Percentiles rank a stretch among this genome's conserved stretches.
Evolutionary conservation across 129 eudicot species (phyloP).

Genomic region (Arctium lappa): DNA sequence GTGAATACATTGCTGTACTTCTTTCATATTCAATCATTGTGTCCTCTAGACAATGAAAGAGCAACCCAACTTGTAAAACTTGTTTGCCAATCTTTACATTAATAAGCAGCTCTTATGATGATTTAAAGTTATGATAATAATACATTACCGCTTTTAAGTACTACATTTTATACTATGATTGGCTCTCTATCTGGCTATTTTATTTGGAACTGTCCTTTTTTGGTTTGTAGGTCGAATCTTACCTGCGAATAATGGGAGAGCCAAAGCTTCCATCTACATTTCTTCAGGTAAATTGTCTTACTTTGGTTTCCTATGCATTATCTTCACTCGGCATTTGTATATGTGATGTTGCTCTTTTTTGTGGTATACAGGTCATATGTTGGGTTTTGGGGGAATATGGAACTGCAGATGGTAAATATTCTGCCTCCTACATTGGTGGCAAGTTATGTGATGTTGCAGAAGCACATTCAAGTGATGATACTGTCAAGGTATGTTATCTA

Average conservation of each 20-base stretch:
- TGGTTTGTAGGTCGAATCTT: constrained; percentile 87
- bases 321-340: background rate
- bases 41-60: too few species aligned
- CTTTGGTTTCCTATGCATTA: background rate
- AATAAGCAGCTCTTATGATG: background rate
- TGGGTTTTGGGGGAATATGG: constrained; percentile 90
- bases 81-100: too few species aligned
- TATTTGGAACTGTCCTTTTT: constrained; percentile 11
- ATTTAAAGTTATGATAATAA: background rate
- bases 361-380: constrained; percentile 55
- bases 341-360: background rate
- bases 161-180: background rate
- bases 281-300: constrained; percentile 59
- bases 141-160: background rate
- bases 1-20: too few species aligned
- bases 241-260: constrained; percentile 78
- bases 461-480: constrained; percentile 68
- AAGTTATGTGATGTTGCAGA: constrained; percentile 75
- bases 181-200: background rate
- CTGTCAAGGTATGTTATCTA: constrained; percentile 50
- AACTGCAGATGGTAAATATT: constrained; percentile 63
- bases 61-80: too few species aligned
- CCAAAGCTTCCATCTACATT: constrained; percentile 97
- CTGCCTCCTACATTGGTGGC: constrained; percentile 68
- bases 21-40: too few species aligned